Percentiles rank a stretch among this genome's conserved stretches.
These are phyloP conservation scores for Hyaloperonospora arabidopsidis DNA, from an alignment of 352 stramenopile genomes.

Conservation along the genomic window DNA sequence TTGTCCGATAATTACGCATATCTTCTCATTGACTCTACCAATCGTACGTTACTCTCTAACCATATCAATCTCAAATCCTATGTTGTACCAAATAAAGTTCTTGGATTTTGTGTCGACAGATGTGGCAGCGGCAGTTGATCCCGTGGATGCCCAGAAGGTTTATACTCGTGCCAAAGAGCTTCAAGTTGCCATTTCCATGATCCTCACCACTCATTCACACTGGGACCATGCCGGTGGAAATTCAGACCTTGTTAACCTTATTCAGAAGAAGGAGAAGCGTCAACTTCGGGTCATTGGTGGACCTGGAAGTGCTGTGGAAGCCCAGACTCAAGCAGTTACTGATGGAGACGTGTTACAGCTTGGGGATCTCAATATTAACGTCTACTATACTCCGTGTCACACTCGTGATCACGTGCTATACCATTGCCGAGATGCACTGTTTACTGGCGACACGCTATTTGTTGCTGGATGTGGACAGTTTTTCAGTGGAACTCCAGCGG, in stretches of 20 bases:
- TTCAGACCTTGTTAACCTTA: conserved; percentile 43
- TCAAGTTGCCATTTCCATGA: conserved; percentile 65
- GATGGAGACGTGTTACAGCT: conserved; percentile 67
- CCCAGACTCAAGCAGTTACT: conserved; percentile 45
- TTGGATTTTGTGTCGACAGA: conserved; percentile 16
- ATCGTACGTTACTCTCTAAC: conserved; percentile 28
- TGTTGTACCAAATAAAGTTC: no score
- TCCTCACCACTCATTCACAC: conserved; percentile 90
- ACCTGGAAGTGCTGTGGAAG: conserved; percentile 60
- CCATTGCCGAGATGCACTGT: conserved; percentile 61
- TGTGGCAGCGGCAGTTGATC: conserved; percentile 78
- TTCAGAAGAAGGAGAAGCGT: conserved; percentile 29
- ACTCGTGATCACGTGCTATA: conserved; percentile 86
- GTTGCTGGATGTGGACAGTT: conserved; percentile 87
- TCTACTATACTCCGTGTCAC: conserved; percentile 88
- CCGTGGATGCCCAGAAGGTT: conserved; percentile 80
- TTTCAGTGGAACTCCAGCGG: conserved; percentile 55
- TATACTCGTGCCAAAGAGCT: conserved; percentile 48
- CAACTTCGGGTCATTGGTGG: conserved; percentile 66
- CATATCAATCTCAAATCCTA: no score
- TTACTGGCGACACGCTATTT: conserved; percentile 90
- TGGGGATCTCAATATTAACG: conserved; percentile 40
- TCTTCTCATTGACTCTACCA: conserved; percentile 58
- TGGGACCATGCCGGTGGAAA: conserved; percentile 89
- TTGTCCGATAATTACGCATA: conserved; percentile 91